Evolutionary conservation across 805 yeast genomes (phyloP).

Genomic region (Hyphopichia homilentoma): DNA sequence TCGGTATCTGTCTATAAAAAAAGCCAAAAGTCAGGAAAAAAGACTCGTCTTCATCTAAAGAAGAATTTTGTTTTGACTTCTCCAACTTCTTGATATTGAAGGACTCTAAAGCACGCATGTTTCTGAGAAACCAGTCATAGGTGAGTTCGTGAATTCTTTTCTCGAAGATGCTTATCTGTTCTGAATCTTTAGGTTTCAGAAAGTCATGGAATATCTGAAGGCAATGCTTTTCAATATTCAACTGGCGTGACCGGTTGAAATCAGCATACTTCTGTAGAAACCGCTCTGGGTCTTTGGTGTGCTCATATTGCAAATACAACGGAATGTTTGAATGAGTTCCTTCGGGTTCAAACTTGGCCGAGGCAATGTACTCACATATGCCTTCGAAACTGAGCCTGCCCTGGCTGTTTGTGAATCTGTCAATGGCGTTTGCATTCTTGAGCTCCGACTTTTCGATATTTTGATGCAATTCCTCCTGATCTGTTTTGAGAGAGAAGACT

Average conservation of each 20-base stretch:
- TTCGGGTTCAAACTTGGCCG: conserved; percentile 10
- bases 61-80: too few species aligned
- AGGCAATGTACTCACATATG: conserved; percentile 20
- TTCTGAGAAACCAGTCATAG: background rate
- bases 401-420: background rate
- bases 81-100: too few species aligned
- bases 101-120: too few species aligned
- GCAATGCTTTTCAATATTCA: conserved; percentile 23
- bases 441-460: background rate
- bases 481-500: too few species aligned
- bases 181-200: background rate
- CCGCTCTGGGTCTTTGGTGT: conserved; percentile 4
- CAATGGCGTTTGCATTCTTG: too few species aligned
- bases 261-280: conserved; percentile 23
- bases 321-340: conserved; percentile 3
- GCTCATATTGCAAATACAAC: conserved; percentile 19
- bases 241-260: conserved; percentile 23
- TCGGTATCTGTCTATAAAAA: too few species aligned
- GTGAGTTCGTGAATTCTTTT: background rate
- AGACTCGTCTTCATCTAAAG: too few species aligned
- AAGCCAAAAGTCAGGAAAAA: too few species aligned
- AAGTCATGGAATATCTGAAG: conserved; percentile 3
- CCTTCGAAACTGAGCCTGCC: background rate
- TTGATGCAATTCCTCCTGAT: background rate
- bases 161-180: background rate